These are phyloP conservation scores for Boehmeria nivea DNA, from an alignment of 306 rosid species.

Conservation along the genomic window DNA sequence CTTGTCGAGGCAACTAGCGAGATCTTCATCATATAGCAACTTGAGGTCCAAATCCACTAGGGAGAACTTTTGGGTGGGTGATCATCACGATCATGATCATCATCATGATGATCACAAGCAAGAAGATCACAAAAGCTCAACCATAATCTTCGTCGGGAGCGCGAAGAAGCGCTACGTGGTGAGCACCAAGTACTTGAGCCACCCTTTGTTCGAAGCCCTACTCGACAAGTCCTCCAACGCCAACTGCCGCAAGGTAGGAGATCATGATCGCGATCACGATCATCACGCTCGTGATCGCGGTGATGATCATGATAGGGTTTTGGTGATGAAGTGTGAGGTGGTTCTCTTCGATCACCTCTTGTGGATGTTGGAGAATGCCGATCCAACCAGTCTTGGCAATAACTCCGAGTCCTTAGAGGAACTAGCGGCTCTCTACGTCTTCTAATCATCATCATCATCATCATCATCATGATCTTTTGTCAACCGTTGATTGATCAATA, in stretches of 20 bases:
- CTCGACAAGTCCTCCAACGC: conserved; percentile 47
- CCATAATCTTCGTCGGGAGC: conserved; percentile 66
- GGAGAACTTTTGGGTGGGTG: conserved; percentile 37
- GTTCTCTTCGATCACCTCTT: conserved; percentile 85
- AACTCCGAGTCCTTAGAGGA: conserved; percentile 73
- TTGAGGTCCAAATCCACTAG: conserved; percentile 65
- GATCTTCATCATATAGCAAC: conserved; percentile 73
- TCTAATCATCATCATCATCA: conserved; percentile 29
- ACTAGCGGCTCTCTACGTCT: conserved; percentile 73
- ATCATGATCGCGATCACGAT: neutral
- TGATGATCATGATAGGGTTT: conserved; percentile 16
- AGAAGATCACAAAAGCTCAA: conserved; percentile 13
- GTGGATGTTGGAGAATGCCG: conserved; percentile 87
- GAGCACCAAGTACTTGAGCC: conserved; percentile 51
- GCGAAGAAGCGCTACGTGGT: conserved; percentile 65
- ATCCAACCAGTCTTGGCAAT: conserved; percentile 39
- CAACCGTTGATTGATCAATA: too few species aligned
- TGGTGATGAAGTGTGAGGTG: conserved; percentile 73
- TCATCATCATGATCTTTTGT: too few species aligned
- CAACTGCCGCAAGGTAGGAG: conserved; percentile 14
- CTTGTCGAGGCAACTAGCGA: conserved; percentile 64
- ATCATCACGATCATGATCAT: neutral
- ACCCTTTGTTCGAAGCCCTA: conserved; percentile 66
- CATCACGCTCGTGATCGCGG: conserved; percentile 11
- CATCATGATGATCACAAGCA: conserved; percentile 14